Conservation (phyloP, 306 rosid species). For the Prunus padus region DNA sequence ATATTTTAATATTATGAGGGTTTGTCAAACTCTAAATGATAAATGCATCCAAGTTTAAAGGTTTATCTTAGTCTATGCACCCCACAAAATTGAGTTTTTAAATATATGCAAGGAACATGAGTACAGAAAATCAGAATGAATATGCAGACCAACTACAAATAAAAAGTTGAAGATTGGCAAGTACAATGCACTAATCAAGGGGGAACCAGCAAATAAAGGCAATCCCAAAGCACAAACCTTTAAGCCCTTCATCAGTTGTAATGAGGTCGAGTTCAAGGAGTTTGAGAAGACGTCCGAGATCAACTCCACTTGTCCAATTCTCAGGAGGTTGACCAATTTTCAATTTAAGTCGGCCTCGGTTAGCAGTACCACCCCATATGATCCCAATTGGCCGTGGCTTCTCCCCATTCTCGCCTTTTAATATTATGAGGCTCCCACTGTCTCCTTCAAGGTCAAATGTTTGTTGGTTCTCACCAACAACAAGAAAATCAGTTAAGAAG, state of each 20-base stretch:
- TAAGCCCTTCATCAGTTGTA: conserved; percentile 82
- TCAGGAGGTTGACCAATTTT: conserved; percentile 98
- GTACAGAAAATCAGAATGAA: background rate
- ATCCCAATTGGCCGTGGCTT: conserved; percentile 90
- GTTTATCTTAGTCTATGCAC: too few relatives aligned
- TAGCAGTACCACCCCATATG: conserved; percentile 99
- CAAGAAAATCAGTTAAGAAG: conserved; percentile 96
- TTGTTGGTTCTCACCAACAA: conserved; percentile 97
- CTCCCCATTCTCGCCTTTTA: conserved; percentile 76
- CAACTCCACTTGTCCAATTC: conserved; percentile 99
- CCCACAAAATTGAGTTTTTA: background rate
- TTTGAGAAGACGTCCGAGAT: conserved; percentile 92
- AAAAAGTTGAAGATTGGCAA: background rate
- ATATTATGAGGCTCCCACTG: conserved; percentile 93
- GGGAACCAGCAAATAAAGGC: background rate
- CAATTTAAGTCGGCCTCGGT: conserved; percentile 91
- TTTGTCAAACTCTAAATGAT: too few relatives aligned
- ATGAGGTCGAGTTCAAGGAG: conserved; percentile 96
- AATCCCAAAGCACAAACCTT: conserved; percentile 55
- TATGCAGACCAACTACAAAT: background rate
- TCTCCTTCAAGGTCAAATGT: conserved; percentile 99
- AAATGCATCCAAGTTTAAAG: too few relatives aligned
- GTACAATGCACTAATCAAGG: background rate
- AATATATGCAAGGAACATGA: background rate
- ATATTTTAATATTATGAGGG: too few relatives aligned